phyloP scores from a whole-genome alignment of 2,329 filamentous ascomycete genomes.

The Neonectria magnoliae region DNA sequence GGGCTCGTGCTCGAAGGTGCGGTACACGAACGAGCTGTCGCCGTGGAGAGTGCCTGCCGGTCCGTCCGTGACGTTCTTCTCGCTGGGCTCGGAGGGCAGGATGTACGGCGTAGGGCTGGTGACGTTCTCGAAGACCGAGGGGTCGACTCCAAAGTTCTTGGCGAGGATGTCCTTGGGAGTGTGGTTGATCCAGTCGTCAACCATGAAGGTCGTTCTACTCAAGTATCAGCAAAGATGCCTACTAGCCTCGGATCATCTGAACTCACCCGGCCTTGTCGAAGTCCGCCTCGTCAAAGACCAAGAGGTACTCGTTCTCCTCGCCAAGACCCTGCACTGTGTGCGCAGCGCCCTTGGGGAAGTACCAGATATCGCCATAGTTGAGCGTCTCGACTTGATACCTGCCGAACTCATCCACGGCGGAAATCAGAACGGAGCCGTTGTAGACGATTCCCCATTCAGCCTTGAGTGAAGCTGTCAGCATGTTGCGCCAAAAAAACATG shows the following conservation, averaged over 20 bases:
- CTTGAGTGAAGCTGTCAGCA: slow-evolving; percentile 44
- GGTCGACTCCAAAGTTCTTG: slow-evolving; percentile 74
- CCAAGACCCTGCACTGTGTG: slow-evolving; percentile 72
- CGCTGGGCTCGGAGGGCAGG: slow-evolving; percentile 63
- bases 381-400: slow-evolving; percentile 64
- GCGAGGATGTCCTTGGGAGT: slow-evolving; percentile 71
- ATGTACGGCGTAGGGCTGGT: slow-evolving; percentile 71
- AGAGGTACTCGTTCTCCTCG: slow-evolving; percentile 73
- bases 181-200: slow-evolving; percentile 76
- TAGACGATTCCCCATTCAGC: slow-evolving; percentile 75
- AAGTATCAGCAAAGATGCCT: background rate
- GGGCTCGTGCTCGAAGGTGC: slow-evolving; percentile 63
- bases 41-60: slow-evolving; percentile 61
- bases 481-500: fast-evolving
- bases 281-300: slow-evolving; percentile 73
- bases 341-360: slow-evolving; percentile 72
- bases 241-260: no score
- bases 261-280: slow-evolving; percentile 70
- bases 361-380: slow-evolving; percentile 73
- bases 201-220: slow-evolving; percentile 72
- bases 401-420: slow-evolving; percentile 71
- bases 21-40: slow-evolving; percentile 71
- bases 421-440: slow-evolving; percentile 64
- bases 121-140: slow-evolving; percentile 67
- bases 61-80: slow-evolving; percentile 48